phyloP scores from a whole-genome alignment of 2,329 filamentous ascomycete species.

The Scedosporium dehoogii region DNA sequence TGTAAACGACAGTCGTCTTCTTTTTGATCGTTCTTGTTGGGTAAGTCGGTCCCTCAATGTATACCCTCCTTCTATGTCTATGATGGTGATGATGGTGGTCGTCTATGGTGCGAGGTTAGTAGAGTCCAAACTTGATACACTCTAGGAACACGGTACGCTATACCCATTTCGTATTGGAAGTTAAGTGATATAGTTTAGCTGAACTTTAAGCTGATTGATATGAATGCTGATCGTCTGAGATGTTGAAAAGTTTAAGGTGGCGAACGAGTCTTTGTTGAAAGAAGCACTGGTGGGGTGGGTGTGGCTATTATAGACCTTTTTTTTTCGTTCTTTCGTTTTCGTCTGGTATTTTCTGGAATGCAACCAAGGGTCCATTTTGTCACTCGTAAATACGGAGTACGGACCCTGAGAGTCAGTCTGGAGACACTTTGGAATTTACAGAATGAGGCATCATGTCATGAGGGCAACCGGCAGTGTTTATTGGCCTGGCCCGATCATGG shows the following conservation, averaged over 20 bases:
- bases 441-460: slow-evolving; percentile 1
- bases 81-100: not conserved
- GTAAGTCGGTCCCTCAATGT: slow-evolving; percentile 6
- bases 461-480: not conserved
- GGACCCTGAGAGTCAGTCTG: too few relatives aligned
- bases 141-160: not conserved
- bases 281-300: not conserved
- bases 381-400: too few relatives aligned
- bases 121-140: not conserved
- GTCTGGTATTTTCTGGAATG: too few relatives aligned
- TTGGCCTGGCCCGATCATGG: not conserved
- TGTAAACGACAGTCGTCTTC: slow-evolving; percentile 2
- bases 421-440: not conserved
- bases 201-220: not conserved
- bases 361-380: too few relatives aligned
- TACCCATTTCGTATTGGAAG: not conserved
- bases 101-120: not conserved
- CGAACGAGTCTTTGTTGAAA: not conserved
- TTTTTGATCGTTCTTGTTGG: slow-evolving; percentile 5
- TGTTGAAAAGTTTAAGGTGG: not conserved
- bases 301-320: not conserved
- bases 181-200: not conserved
- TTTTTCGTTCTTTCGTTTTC: too few relatives aligned
- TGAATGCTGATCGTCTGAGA: not conserved
- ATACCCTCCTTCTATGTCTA: slow-evolving; percentile 2